A percentile compares a stretch with the other conserved stretches of the same genome.
These are phyloP conservation scores for Arachnomyces sp. DNA, from an alignment of 2,329 filamentous ascomycete genomes.

Conservation along the genomic window DNA sequence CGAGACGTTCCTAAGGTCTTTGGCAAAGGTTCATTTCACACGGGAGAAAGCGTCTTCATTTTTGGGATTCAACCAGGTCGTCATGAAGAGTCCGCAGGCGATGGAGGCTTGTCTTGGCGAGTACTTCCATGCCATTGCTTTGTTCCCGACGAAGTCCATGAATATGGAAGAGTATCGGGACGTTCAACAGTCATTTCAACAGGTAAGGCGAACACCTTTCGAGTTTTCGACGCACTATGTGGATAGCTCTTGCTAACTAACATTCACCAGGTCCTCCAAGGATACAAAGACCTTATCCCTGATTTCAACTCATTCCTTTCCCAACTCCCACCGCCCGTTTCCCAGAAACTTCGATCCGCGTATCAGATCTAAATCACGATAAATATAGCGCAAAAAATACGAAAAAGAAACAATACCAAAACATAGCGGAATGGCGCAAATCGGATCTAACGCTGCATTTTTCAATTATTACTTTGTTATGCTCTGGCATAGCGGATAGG, in stretches of 20 bases:
- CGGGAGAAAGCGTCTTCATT: conserved; percentile 94
- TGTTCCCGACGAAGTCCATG: conserved; percentile 54
- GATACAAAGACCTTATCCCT: conserved; percentile 42
- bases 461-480: too few relatives aligned
- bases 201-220: conserved; percentile 47
- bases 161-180: conserved; percentile 55
- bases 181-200: conserved; percentile 65
- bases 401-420: not conserved
- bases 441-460: too few relatives aligned
- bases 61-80: conserved; percentile 77
- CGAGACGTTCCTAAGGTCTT: conserved; percentile 69
- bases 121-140: conserved; percentile 78
- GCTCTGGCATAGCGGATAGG: too few relatives aligned
- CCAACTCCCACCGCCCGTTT: conserved; percentile 31
- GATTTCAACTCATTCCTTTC: conserved; percentile 40
- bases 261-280: conserved; percentile 33
- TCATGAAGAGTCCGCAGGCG: conserved; percentile 78
- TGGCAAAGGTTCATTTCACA: conserved; percentile 77
- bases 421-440: too few relatives aligned
- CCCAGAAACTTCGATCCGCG: conserved; percentile 34
- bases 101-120: conserved; percentile 79
- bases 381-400: not conserved
- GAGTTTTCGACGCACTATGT: not conserved
- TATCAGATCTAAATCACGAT: conserved; percentile 31
- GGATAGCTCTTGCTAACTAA: conserved; percentile 10